Evolutionary conservation across 176 grass and related monocot genomes (phyloP).

Genomic region (Ampelocalamus luodianensis): DNA sequence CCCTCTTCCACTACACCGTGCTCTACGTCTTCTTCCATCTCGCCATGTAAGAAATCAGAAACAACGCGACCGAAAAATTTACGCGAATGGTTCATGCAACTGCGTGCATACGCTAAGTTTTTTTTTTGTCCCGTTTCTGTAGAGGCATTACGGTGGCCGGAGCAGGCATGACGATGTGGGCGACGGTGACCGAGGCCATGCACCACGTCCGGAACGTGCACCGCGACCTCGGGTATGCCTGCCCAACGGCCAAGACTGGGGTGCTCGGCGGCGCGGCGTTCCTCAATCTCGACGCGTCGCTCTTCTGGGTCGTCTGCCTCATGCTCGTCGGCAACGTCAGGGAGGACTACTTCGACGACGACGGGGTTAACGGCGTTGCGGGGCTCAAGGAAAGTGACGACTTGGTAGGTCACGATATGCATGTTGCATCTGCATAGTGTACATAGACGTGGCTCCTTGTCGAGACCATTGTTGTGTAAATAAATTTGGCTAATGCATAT

Average conservation of each 20-base stretch:
- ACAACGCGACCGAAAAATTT: neutral
- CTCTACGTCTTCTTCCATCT: constrained; percentile 63
- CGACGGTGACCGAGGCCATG: constrained; percentile 50
- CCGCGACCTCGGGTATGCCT: constrained; percentile 31
- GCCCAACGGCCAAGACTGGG: constrained; percentile 59
- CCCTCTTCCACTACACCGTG: constrained; percentile 45
- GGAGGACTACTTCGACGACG: constrained; percentile 50
- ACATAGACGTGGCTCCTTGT: neutral
- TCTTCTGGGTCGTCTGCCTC: constrained; percentile 68
- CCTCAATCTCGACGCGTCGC: constrained; percentile 57
- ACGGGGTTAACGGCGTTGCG: neutral
- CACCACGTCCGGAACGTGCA: constrained; percentile 56
- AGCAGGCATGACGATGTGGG: constrained; percentile 47
- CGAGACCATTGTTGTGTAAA: neutral
- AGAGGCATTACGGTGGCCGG: constrained; percentile 52
- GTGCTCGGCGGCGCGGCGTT: constrained; percentile 63
- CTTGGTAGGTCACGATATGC: neutral
- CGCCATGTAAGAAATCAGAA: constrained; percentile 48
- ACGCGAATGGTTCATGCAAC: no score
- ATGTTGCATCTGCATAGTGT: neutral
- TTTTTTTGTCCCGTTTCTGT: neutral
- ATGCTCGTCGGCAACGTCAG: constrained; percentile 64
- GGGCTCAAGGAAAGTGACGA: neutral
- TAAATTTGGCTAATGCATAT: no score
- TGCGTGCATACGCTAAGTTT: no score